phyloP scores from a whole-genome alignment of 2,329 filamentous ascomycete species.

The Alternaria solani region DNA sequence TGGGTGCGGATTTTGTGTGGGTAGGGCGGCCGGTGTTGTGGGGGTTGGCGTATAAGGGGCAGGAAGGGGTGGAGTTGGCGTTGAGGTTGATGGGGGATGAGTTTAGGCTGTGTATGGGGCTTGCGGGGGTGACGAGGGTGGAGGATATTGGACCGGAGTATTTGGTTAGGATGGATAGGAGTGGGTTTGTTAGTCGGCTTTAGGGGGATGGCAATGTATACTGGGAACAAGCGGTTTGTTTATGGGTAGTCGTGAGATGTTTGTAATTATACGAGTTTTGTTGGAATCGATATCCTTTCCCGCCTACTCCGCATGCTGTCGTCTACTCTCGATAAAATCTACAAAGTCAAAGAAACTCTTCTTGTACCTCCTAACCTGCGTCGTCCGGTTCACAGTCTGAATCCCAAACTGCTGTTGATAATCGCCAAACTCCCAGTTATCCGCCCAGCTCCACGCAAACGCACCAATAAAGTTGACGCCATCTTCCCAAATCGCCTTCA shows the following conservation, averaged over 20 bases:
- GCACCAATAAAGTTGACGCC: constrained; percentile 64
- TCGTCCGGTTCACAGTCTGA: constrained; percentile 64
- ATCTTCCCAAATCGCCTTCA: constrained; percentile 65
- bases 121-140: constrained; percentile 32
- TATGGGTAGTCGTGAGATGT: not conserved
- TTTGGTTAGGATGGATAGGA: constrained; percentile 33
- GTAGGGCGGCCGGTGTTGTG: constrained; percentile 64
- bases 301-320: not conserved
- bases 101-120: constrained; percentile 34
- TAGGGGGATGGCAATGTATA: constrained; percentile 35
- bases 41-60: constrained; percentile 63
- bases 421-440: constrained; percentile 66
- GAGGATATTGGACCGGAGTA: constrained; percentile 35
- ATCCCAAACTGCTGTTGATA: constrained; percentile 63
- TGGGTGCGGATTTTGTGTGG: constrained; percentile 89
- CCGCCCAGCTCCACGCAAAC: constrained; percentile 61
- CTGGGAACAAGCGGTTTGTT: not conserved
- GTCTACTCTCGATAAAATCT: constrained; percentile 57
- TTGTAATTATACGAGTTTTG: not conserved
- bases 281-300: not conserved
- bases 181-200: constrained; percentile 45
- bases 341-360: constrained; percentile 67
- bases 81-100: constrained; percentile 30
- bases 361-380: constrained; percentile 61
- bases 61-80: constrained; percentile 32